Base-by-base conservation (phyloP, 768 basidiomycete species). In the Rhodotorula graminis region DNA sequence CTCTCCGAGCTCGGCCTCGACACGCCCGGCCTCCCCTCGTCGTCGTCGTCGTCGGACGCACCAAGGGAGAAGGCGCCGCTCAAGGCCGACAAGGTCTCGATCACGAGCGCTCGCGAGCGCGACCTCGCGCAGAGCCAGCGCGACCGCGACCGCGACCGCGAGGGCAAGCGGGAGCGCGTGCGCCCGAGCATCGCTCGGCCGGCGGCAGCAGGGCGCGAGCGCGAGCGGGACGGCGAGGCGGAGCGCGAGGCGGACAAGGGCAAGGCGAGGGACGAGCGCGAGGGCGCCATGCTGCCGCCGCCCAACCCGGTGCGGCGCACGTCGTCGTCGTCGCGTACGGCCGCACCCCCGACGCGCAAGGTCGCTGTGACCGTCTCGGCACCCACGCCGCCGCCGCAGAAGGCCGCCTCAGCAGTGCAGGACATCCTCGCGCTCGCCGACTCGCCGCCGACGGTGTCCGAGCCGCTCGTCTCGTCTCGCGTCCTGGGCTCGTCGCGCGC, bases 1-100 rank as follows among this genome's bases (percentile, higher is more conserved):
- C 64, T 71, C 53, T 53, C 60, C 33, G 64, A 65, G 14, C 60
- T 71, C 60, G 70, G 67, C 2, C 60, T 69, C 61, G 61, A 69
- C 27, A 69, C 67, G 23, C 61, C 67, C 6, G 61, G 50, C 25
- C 50, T 52, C 4, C 50, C 50, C 23, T 49, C 47, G 23, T 52
- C 50, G 25, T 49, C 47, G 23, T 52, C 50, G 25, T 52, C 59
- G 37, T 56, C 40, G 0, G 40, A 27, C 42, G 27, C 9, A 14
- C 44, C 44, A 12, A 29, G 42, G 8, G 40, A 44, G 27, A 40
- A 52, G 21, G 66, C 27, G 25, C 50, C 31, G 25, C 23, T 19
- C n/a, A 25, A 42, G 15, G 11, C 27, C 16, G 16, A 56, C 37
- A 25, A n/a, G 37, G 49, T 21, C 14, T 31, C 56, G 60, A 61